Conservation (phyloP, 768 basidiomycete genomes). For the Cubamyces sp. region DNA sequence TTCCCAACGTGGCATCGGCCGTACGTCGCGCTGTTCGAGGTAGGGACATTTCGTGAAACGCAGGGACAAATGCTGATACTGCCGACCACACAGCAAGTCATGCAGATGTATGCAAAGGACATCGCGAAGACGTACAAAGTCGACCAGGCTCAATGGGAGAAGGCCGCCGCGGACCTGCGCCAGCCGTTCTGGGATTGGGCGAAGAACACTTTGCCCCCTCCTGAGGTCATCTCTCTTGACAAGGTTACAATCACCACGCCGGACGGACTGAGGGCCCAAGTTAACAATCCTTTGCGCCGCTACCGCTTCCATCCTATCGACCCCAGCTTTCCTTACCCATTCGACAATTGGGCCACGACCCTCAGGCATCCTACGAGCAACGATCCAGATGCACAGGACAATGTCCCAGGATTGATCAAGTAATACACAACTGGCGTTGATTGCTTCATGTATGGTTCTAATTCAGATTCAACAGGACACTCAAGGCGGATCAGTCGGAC, state of each 20-base stretch:
- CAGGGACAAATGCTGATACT: constrained; percentile 33
- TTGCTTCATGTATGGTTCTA: not conserved
- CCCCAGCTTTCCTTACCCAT: constrained; percentile 22
- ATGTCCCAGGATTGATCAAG: constrained; percentile 14
- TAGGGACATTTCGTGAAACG: constrained; percentile 35
- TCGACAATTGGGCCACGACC: constrained; percentile 20
- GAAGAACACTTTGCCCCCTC: constrained; percentile 12
- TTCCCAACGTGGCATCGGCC: constrained; percentile 64
- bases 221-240: constrained; percentile 15
- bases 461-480: not conserved
- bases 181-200: constrained; percentile 61
- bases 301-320: constrained; percentile 21
- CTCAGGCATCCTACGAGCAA: constrained; percentile 20
- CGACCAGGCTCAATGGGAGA: constrained; percentile 32
- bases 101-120: constrained; percentile 43
- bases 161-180: constrained; percentile 42
- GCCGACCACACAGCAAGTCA: constrained; percentile 45
- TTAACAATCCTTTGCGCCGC: constrained; percentile 23
- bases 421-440: not conserved
- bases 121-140: constrained; percentile 48
- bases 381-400: constrained; percentile 10
- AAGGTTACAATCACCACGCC: constrained; percentile 16
- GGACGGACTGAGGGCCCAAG: constrained; percentile 5
- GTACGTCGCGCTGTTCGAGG: constrained; percentile 55
- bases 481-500: constrained; percentile 15